Evolutionary conservation across 2,329 filamentous ascomycete genomes (phyloP).

Genomic region (Pseudogymnoascus verrucosus): DNA sequence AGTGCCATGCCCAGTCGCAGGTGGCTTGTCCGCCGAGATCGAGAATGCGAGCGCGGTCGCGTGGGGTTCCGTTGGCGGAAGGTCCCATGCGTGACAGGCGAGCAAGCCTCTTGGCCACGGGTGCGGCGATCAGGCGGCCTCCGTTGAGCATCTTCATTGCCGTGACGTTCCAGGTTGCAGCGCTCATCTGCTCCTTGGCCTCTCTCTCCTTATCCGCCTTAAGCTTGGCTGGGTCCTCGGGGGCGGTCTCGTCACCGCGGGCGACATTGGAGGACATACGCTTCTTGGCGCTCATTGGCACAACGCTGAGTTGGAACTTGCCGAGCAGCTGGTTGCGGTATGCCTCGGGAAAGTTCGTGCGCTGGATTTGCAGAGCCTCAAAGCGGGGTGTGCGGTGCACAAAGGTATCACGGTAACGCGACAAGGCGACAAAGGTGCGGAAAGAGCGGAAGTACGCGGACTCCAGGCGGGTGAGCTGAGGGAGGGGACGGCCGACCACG

Average conservation of each 20-base stretch:
- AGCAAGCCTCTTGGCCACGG: constrained; percentile 54
- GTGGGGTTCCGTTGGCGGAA: constrained; percentile 35
- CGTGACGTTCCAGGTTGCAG: constrained; percentile 53
- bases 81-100: constrained; percentile 43
- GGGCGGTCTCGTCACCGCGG: constrained; percentile 58
- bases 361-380: constrained; percentile 77
- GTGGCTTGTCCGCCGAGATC: constrained; percentile 79
- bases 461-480: constrained; percentile 49
- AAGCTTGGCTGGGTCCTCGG: constrained; percentile 55
- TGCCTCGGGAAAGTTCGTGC: constrained; percentile 61
- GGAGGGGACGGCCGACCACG: constrained; percentile 39
- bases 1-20: constrained; percentile 95
- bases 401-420: constrained; percentile 66
- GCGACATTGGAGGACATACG: constrained; percentile 65
- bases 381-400: constrained; percentile 78
- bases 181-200: constrained; percentile 63
- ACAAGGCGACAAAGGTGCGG: constrained; percentile 61
- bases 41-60: constrained; percentile 59
- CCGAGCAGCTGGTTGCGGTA: constrained; percentile 79
- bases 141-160: constrained; percentile 55
- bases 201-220: constrained; percentile 71
- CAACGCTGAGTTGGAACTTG: constrained; percentile 69
- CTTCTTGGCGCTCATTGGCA: constrained; percentile 62
- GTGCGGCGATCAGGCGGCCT: constrained; percentile 55
- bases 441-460: constrained; percentile 86